Evolutionary conservation across 164 flowering plant genomes (phyloP).

Genomic region (Cinnamomum micranthum): DNA sequence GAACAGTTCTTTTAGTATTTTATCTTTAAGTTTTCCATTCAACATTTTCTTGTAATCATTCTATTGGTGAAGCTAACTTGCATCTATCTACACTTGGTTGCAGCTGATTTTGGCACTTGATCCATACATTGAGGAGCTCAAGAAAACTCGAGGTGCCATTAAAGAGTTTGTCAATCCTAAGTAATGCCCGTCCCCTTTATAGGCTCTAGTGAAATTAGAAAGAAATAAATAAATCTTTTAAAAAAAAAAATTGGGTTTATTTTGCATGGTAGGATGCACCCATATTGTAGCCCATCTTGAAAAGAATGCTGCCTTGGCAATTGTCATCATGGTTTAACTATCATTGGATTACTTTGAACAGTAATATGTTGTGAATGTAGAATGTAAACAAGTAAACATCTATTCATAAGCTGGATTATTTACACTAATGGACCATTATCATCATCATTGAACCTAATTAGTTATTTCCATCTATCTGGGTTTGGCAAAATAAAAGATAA

Average conservation of each 20-base stretch:
- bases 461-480: too few relatives aligned
- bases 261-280: background rate
- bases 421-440: too few relatives aligned
- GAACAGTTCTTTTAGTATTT: background rate
- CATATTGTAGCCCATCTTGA: background rate
- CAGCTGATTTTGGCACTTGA: slow-evolving; percentile 90
- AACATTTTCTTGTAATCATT: background rate
- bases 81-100: background rate
- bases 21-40: background rate
- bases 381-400: too few relatives aligned
- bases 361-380: background rate
- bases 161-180: slow-evolving; percentile 97
- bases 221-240: background rate
- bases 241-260: background rate
- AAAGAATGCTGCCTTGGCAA: background rate
- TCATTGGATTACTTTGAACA: background rate
- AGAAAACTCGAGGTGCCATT: slow-evolving; percentile 80
- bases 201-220: background rate
- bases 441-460: too few relatives aligned
- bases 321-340: background rate
- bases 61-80: background rate
- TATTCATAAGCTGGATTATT: too few relatives aligned
- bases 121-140: slow-evolving; percentile 80
- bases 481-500: too few relatives aligned
- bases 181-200: slow-evolving; percentile 34